phyloP scores from a whole-genome alignment of 768 basidiomycete species.

The Suillus variegatus region DNA sequence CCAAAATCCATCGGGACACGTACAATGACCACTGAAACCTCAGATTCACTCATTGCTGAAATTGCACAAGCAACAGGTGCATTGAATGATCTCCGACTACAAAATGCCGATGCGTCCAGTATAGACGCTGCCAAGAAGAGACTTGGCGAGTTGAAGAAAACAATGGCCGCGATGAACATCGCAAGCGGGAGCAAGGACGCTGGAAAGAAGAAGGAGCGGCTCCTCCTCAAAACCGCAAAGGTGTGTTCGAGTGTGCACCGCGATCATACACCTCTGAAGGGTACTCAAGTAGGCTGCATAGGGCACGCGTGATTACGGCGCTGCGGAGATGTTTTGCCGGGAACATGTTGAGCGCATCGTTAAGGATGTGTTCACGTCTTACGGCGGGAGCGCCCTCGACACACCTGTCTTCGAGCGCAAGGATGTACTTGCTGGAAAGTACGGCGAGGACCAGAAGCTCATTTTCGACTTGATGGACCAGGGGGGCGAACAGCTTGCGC shows the following conservation, averaged over 20 bases:
- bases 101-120: constrained; percentile 49
- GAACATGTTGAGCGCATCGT: constrained; percentile 88
- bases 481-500: constrained; percentile 92
- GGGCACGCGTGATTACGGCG: constrained; percentile 96
- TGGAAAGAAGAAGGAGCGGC: constrained; percentile 63
- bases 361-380: constrained; percentile 83
- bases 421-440: constrained; percentile 94
- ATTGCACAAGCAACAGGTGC: constrained; percentile 55
- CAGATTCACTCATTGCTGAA: constrained; percentile 50
- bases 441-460: constrained; percentile 96
- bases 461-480: constrained; percentile 98
- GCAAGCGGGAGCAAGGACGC: constrained; percentile 40
- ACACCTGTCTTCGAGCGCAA: constrained; percentile 99
- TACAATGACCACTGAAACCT: constrained; percentile 37
- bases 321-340: constrained; percentile 89
- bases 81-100: constrained; percentile 63
- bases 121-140: constrained; percentile 69
- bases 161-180: constrained; percentile 44
- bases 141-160: constrained; percentile 68
- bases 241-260: constrained; percentile 42
- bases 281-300: constrained; percentile 33
- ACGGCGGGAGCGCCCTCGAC: constrained; percentile 90
- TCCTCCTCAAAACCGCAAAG: constrained; percentile 94
- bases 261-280: constrained; percentile 17
- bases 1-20: constrained; percentile 12